Evolutionary conservation across 1,284 basidiomycete genomes (phyloP).

Genomic region (Ustanciosporium gigantosporum): DNA sequence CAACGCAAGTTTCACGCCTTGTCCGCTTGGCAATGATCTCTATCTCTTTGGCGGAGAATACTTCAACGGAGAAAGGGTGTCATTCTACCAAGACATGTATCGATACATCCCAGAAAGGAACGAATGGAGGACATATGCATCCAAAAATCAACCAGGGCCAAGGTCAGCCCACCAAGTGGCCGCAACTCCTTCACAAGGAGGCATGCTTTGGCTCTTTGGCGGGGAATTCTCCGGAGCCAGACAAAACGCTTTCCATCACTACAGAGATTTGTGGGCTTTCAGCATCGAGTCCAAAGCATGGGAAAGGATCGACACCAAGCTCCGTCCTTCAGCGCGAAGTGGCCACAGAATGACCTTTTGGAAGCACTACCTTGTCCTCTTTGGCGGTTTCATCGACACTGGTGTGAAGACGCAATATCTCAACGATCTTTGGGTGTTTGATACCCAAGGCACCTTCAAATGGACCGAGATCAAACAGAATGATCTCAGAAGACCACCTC

Average conservation of each 20-base stretch:
- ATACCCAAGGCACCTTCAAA: constrained; percentile 77
- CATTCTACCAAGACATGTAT: constrained; percentile 59
- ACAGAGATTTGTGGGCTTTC: constrained; percentile 68
- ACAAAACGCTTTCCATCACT: constrained; percentile 88
- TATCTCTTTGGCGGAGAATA: constrained; percentile 61
- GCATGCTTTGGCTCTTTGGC: constrained; percentile 60
- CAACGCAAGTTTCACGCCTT: constrained; percentile 59
- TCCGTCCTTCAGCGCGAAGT: constrained; percentile 77
- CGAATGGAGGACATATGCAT: constrained; percentile 55
- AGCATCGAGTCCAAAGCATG: constrained; percentile 67
- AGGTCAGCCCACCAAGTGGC: constrained; percentile 58
- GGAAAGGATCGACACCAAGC: constrained; percentile 87
- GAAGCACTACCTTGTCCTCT: constrained; percentile 81
- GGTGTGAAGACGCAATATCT: constrained; percentile 77
- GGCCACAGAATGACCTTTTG: constrained; percentile 85
- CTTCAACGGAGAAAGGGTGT: constrained; percentile 57
- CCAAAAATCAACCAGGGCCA: constrained; percentile 57
- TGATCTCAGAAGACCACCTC: constrained; percentile 46
- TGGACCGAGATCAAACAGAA: constrained; percentile 76
- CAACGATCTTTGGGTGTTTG: constrained; percentile 85
- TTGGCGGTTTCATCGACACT: constrained; percentile 85
- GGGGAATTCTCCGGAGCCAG: constrained; percentile 71
- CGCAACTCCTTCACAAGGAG: constrained; percentile 50
- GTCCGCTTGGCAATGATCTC: constrained; percentile 57
- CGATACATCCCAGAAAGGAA: constrained; percentile 55